Base-by-base conservation (phyloP, 345 rosid species). In the Citropsis articulata region DNA sequence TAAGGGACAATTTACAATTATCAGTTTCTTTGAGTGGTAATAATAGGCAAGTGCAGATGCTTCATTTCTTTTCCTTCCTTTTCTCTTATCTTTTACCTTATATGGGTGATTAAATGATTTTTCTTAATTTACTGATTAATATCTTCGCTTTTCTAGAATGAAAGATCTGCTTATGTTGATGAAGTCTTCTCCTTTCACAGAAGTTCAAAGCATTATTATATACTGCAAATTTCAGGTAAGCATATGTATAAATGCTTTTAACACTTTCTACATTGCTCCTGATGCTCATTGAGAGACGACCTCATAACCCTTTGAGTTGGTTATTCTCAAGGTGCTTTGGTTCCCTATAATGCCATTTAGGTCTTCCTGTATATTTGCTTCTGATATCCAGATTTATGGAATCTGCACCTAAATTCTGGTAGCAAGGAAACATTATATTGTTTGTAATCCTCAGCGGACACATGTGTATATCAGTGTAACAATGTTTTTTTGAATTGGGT, bases 151-250 rank as follows among this genome's bases (percentile, higher is more conserved):
- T 81, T 27, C 74, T 78, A 96, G 99, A 86, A 77, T 87, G 95
- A 96, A 96, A 91, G 97, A 92, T 84, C 84, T 96, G 71, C 84
- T 96, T 82, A 66, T 24, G 75, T 69, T 96, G 84, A 87, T 92
- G 65, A 91, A 84, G 83, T 92, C 98, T 78, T 82, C 86, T 81
- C 94, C 90, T 53, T 92, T 85, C 63, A 62, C n/a, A 45, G 90
- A 94, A 83, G 89, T 86, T 74, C 75, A 81, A 64, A 96, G 99
- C 86, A 91, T 91, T 82, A 96, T 95, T 76, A 79, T 94, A 30
- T 95, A 95, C 88, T 96, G 99, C 92, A 96, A 94, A 84, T 94
- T 96, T 87, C 98, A 96, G 97, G 99, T 94, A 80, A 69, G 56
- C 50, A 40, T 28, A 12, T 64, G 77, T 64, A 21, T 61, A 25